Conservation (phyloP, 1,284 basidiomycete species). For the Bjerkandera adusta region DNA sequence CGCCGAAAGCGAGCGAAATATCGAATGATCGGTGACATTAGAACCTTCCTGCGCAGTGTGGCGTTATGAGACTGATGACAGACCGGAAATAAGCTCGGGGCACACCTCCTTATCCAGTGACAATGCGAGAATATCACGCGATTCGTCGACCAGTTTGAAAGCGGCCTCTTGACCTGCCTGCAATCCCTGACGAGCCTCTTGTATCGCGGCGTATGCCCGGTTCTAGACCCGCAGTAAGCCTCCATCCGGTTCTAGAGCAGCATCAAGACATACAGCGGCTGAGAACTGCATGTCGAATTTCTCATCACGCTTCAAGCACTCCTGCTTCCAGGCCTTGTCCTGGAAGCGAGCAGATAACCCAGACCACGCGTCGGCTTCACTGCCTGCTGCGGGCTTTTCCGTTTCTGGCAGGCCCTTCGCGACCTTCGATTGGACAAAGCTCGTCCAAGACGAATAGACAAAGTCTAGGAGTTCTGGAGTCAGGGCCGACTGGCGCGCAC, state of each 20-base stretch:
- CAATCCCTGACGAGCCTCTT: conserved; percentile 39
- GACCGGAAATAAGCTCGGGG: conserved; percentile 5
- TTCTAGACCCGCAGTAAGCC: conserved; percentile 37
- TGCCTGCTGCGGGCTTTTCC: conserved; percentile 44
- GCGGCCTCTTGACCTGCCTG: conserved; percentile 46
- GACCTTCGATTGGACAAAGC: conserved; percentile 61
- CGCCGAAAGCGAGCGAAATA: conserved; percentile 83
- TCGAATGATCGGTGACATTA: conserved; percentile 83
- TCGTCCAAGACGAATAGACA: conserved; percentile 62
- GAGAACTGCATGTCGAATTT: conserved; percentile 89
- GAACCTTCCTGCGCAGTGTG: conserved; percentile 57
- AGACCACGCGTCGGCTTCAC: conserved; percentile 53
- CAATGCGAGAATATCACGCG: conserved; percentile 73
- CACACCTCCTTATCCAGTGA: conserved; percentile 76
- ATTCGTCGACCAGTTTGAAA: conserved; percentile 64
- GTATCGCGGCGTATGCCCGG: conserved; percentile 51
- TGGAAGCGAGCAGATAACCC: conserved; percentile 46
- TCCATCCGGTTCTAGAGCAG: conserved; percentile 11
- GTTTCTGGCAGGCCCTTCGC: conserved; percentile 52
- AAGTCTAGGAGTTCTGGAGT: conserved; percentile 58
- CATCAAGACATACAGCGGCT: conserved; percentile 55
- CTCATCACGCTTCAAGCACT: conserved; percentile 76
- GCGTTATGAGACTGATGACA: background rate
- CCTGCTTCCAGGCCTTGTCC: conserved; percentile 65
- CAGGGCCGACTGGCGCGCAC: conserved; percentile 53